Evolutionary conservation across 2,329 filamentous ascomycete species (phyloP).

Genomic region (Sclerotiophoma versabilis): DNA sequence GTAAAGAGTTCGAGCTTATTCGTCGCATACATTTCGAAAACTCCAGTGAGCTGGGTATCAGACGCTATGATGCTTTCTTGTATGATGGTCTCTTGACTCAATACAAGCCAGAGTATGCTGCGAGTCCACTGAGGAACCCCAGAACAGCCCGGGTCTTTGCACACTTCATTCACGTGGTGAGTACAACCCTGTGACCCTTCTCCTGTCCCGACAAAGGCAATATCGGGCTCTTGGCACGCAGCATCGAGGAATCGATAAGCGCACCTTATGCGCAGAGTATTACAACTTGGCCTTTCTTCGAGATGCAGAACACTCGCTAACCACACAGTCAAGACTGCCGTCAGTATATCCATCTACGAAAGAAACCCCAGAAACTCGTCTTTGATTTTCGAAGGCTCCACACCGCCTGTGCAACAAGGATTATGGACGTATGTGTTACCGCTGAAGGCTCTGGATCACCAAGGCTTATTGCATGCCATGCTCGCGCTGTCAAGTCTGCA

Average conservation of each 20-base stretch:
- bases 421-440: slow-evolving; percentile 77
- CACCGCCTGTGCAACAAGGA: slow-evolving; percentile 41
- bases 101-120: slow-evolving; percentile 56
- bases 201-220: neutral
- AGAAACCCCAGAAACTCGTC: slow-evolving; percentile 77
- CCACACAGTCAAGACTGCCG: slow-evolving; percentile 65
- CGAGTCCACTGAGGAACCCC: slow-evolving; percentile 76
- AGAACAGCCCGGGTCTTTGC: slow-evolving; percentile 84
- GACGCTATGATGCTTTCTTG: slow-evolving; percentile 57
- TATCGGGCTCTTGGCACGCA: neutral
- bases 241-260: neutral
- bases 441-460: slow-evolving; percentile 80
- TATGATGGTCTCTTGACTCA: slow-evolving; percentile 55
- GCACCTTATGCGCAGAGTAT: no score
- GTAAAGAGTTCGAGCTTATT: slow-evolving; percentile 47
- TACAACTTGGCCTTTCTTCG: no score
- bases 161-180: slow-evolving; percentile 81
- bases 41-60: slow-evolving; percentile 45
- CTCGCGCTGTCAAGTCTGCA: slow-evolving; percentile 86
- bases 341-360: slow-evolving; percentile 86
- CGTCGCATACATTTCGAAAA: slow-evolving; percentile 47
- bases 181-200: neutral
- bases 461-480: slow-evolving; percentile 89
- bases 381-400: slow-evolving; percentile 64
- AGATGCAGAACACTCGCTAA: slow-evolving; percentile 20